Conservation (phyloP, 306 rosid genomes). For the Cucurbita pepo region DNA sequence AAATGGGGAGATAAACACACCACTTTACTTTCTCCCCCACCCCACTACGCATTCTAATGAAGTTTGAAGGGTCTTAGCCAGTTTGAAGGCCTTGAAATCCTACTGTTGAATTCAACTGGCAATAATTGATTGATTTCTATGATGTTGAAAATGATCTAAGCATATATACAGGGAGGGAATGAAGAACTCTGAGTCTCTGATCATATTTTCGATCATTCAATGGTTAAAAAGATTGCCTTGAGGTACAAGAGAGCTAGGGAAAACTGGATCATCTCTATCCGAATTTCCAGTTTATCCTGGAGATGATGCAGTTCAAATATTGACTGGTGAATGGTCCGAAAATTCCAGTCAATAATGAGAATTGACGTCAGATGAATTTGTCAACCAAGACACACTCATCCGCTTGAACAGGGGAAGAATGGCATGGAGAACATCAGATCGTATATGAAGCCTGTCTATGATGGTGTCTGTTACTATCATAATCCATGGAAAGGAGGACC, state of each 20-base stretch:
- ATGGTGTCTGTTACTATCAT: constrained; percentile 2
- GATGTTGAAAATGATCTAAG: background rate
- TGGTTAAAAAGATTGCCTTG: background rate
- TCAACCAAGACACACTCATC: background rate
- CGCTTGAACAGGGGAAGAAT: background rate
- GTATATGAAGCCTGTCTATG: background rate
- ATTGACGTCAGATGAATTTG: background rate
- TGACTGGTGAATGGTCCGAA: background rate
- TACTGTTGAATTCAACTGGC: background rate
- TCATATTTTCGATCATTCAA: background rate
- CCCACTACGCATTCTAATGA: background rate
- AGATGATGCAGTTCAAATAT: background rate
- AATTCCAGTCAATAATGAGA: background rate
- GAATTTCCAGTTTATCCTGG: background rate
- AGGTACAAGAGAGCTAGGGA: background rate
- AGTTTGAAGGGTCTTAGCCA: background rate
- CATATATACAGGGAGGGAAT: background rate
- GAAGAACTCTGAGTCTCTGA: background rate
- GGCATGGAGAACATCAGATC: background rate
- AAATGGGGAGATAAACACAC: background rate
- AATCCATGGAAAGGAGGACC: background rate
- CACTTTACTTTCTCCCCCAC: constrained; percentile 1
- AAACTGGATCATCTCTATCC: background rate
- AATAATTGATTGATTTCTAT: background rate
- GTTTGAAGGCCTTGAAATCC: background rate